Evolutionary conservation across 1,284 basidiomycete genomes (phyloP), one percentile per base, ranked within the genome.

Genomic region (Marasmius fiardii): DNA sequence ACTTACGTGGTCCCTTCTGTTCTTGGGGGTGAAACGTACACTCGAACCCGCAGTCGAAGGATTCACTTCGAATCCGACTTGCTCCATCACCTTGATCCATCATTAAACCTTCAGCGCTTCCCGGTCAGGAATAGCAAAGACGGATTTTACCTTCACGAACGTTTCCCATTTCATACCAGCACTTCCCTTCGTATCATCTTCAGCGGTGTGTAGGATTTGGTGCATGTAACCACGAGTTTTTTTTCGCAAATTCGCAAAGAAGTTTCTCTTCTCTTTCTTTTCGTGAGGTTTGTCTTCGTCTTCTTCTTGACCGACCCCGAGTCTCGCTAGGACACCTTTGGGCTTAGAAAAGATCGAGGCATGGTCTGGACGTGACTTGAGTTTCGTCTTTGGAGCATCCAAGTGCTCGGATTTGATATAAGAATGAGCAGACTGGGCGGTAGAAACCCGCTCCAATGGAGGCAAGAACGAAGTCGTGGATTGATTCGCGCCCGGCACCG

Each of bases 41-140:
- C 88, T 89, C 11, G 90, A 92, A 2, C 89, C 89, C 20, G 89
- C 88, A 12, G 88, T 90, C 57, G 81, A 83, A 18, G 83, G 85
- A 64, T 86, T 83, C 60, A 84, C 84, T 1, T 70, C 69, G 68
- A 92, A 92, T 43, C 89, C 89, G 79, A 92, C 83, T 53, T 88
- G 87, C 33, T 74, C 72, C 88, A 92, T 88, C 41, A 88, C 71
- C 89, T 91, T 47, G n/a, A n/a, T n/a, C n/a, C n/a, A n/a, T n/a
- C n/a, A n/a, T n/a, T 28, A 53, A 18, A 2, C 33, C 23, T 43
- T 28, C 43, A 28, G 23, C 31, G 8, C 14, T n/a, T n/a, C n/a
- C n/a, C n/a, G n/a, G n/a, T n/a, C n/a, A n/a, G n/a, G n/a, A n/a
- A n/a, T n/a, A n/a, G n/a, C n/a, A n/a, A n/a, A n/a, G n/a, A n/a